Evolutionary conservation across 768 basidiomycete genomes (phyloP).

Genomic region (Cystobasidium onofrii): DNA sequence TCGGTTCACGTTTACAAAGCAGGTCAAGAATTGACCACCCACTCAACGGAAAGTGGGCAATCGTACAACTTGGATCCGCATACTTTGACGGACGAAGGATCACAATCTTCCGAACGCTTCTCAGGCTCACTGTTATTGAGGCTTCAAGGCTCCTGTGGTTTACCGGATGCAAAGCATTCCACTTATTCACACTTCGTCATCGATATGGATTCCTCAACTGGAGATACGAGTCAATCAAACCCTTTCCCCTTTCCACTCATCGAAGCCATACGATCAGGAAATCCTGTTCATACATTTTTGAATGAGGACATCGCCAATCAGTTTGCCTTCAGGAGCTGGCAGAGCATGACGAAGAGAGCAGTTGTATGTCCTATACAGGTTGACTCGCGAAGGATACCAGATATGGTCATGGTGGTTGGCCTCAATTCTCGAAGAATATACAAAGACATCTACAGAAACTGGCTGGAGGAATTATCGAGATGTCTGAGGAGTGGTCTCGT

Average conservation of each 20-base stretch:
- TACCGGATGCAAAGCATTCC: neutral
- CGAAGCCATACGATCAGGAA: neutral
- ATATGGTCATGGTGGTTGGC: slow-evolving; percentile 6
- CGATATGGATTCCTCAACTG: neutral
- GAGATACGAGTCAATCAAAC: too few species aligned
- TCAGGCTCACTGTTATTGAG: neutral
- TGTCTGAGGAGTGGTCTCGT: neutral
- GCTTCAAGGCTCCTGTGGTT: neutral
- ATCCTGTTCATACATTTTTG: neutral
- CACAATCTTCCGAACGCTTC: neutral
- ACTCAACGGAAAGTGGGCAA: neutral
- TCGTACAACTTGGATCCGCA: neutral
- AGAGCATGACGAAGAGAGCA: neutral
- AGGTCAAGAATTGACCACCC: neutral
- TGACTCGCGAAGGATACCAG: neutral
- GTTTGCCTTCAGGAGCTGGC: slow-evolving; percentile 6
- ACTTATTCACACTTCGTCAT: neutral
- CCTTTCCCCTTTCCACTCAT: neutral
- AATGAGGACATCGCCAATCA: neutral
- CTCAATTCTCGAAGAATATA: slow-evolving; percentile 16
- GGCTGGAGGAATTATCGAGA: neutral
- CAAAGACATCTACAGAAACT: neutral
- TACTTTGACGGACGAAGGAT: neutral
- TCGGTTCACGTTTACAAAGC: neutral
- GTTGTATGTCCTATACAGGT: slow-evolving; percentile 1